These are phyloP conservation scores for Boletellus sp. DNA, from an alignment of 1,284 basidiomycete species.

Conservation along the genomic window DNA sequence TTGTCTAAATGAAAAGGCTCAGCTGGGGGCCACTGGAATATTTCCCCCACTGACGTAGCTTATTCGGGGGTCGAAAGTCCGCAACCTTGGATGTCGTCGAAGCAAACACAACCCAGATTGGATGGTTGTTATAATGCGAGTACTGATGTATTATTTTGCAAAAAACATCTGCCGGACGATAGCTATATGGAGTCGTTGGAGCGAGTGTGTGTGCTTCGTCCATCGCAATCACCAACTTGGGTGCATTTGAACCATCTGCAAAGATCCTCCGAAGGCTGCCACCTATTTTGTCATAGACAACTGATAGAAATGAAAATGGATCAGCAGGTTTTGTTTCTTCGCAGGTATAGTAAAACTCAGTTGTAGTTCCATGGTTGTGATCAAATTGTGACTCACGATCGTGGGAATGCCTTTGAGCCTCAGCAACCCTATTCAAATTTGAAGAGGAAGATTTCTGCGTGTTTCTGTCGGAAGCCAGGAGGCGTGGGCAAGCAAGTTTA, in stretches of 20 bases:
- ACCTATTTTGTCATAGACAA: background rate
- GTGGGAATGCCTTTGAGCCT: too few species aligned
- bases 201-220: slow-evolving; percentile 1
- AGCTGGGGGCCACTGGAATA: background rate
- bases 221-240: background rate
- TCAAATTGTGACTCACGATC: too few species aligned
- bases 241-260: background rate
- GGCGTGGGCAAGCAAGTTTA: background rate
- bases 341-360: too few species aligned
- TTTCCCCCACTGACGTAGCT: background rate
- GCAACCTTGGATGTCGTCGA: slow-evolving; percentile 3
- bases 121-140: background rate
- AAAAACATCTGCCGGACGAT: slow-evolving; percentile 2
- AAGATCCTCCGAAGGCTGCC: background rate
- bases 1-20: background rate
- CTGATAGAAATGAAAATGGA: background rate
- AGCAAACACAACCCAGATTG: slow-evolving; percentile 5
- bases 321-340: too few species aligned
- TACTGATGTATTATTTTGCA: background rate
- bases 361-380: too few species aligned
- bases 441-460: background rate
- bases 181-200: background rate
- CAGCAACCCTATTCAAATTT: background rate
- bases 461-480: too few species aligned
- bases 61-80: background rate